Base-by-base conservation (phyloP, 495 filamentous ascomycete species). In the Aspergillus leporis region DNA sequence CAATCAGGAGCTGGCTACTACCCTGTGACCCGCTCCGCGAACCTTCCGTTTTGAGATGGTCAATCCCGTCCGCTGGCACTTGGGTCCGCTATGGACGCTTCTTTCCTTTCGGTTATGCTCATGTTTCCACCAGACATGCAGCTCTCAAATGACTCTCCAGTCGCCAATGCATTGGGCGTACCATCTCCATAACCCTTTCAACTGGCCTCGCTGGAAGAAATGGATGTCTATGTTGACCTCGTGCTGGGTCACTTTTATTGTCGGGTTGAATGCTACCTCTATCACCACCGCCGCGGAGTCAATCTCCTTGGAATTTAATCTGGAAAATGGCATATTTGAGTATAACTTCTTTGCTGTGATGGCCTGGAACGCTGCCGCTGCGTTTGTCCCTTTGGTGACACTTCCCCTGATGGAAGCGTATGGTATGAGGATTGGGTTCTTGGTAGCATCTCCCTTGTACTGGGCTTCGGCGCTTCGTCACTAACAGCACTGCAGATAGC, bases 351-450 rank as follows among this genome's bases (percentile, higher is more conserved):
- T 61, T 34, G 43, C 52, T 8, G 58, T 61, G 21, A 61, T 52
- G 23, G 51, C 58, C 21, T 61, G 58, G 58, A 61, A 61, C 34
- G 43, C 52, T 4, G 52, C 58, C 1, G 58, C 58, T 12, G 58
- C 58, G 3, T 6, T 61, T 22, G 52, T 61, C 2, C 58, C 58
- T 0, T 19, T 61, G 21, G 58, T 36, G 8, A 61, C 58, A 4
- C 45, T 61, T 9, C 58, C 58, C 4, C 14, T 61, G 34, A 61
- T 61, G 58, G 58, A 61, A 16, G 56, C 58, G 9, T 61, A 55
- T 32, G 58, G 58, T 1, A 55, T 61, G 51, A 36, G 47, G 22
- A 22, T 51, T 14, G 58, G 58, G 5, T 61, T 51, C 25, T 22
- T 55, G 51, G 58, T 61, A 55, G 10, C 22, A 7, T 30, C 23